A percentile compares a stretch with the other conserved stretches of the same genome.
These are phyloP conservation scores for Ophiostoma triangulosporum DNA, from an alignment of 2,329 filamentous ascomycete genomes.

Conservation along the genomic window DNA sequence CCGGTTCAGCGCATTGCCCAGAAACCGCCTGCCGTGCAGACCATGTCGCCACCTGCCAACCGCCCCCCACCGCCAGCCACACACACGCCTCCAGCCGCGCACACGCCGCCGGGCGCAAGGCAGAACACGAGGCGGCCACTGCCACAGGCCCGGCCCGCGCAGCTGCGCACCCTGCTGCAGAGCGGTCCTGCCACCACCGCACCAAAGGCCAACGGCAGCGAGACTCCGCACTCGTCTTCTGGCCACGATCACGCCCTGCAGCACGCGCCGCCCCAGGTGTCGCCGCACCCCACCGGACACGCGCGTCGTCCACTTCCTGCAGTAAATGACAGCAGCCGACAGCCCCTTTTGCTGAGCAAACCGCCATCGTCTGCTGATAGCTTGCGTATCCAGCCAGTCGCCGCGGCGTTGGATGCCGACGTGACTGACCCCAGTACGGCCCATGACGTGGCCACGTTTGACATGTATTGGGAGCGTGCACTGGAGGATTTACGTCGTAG, in stretches of 20 bases:
- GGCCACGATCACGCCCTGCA: neutral
- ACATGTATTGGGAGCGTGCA: neutral
- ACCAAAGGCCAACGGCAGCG: neutral
- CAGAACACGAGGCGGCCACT: neutral
- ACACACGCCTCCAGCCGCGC: neutral
- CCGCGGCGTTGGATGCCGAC: neutral
- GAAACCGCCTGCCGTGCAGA: neutral
- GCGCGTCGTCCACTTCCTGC: neutral
- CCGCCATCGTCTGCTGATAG: neutral
- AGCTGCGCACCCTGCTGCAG: neutral
- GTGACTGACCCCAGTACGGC: neutral
- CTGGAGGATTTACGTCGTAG: neutral
- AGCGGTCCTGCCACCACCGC: neutral
- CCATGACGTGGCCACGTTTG: neutral
- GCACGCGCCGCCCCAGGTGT: neutral
- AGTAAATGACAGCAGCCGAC: neutral
- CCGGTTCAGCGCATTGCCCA: too few relatives aligned
- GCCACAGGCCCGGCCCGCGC: neutral
- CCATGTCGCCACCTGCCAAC: neutral
- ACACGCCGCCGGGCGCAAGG: too few relatives aligned
- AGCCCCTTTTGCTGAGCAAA: neutral
- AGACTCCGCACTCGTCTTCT: neutral
- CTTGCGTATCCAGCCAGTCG: neutral
- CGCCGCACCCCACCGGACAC: neutral
- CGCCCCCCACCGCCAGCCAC: neutral